Conservation (phyloP, 352 stramenopile species). For the Pythium scleroteichum region DNA sequence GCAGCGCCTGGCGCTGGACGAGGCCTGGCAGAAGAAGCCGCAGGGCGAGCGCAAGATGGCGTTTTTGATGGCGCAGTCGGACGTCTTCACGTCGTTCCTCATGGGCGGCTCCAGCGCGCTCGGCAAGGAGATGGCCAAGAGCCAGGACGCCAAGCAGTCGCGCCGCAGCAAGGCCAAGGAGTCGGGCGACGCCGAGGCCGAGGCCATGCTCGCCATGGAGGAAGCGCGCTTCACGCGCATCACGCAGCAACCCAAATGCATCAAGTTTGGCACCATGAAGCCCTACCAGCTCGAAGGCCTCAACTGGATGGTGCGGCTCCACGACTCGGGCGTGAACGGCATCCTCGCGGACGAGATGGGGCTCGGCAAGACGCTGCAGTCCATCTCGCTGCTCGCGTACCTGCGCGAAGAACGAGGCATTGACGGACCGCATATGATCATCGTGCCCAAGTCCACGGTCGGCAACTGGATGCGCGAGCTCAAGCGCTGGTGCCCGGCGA, state of each 20-base stretch:
- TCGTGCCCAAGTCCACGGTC: slow-evolving; percentile 97
- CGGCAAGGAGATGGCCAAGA: slow-evolving; percentile 76
- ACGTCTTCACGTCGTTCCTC: slow-evolving; percentile 88
- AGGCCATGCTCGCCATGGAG: slow-evolving; percentile 75
- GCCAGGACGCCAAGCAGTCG: slow-evolving; percentile 36
- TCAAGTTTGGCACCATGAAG: slow-evolving; percentile 89
- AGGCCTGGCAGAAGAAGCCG: slow-evolving; percentile 47
- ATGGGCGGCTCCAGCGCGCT: slow-evolving; percentile 81
- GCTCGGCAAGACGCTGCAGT: slow-evolving; percentile 90
- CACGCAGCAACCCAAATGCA: slow-evolving; percentile 78
- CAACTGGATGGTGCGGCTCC: slow-evolving; percentile 94
- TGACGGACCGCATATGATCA: slow-evolving; percentile 97
- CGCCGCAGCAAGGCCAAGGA: slow-evolving; percentile 72
- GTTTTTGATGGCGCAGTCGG: slow-evolving; percentile 88
- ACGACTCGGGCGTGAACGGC: slow-evolving; percentile 88
- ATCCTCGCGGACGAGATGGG: slow-evolving; percentile 92
- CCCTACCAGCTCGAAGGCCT: slow-evolving; percentile 86
- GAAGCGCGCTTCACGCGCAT: slow-evolving; percentile 72
- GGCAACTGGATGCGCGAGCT: slow-evolving; percentile 99
- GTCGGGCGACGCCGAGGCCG: slow-evolving; percentile 67
- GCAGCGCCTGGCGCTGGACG: slow-evolving; percentile 56
- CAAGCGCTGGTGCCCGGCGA: slow-evolving; percentile 94
- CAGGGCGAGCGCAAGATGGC: slow-evolving; percentile 75
- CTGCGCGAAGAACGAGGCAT: slow-evolving; percentile 93
- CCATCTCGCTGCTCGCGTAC: slow-evolving; percentile 97